Percentiles rank a stretch among this genome's conserved stretches.
Evolutionary conservation across 108 stramenopile genomes (phyloP).

Genomic region (Nitzschia inconspicua): DNA sequence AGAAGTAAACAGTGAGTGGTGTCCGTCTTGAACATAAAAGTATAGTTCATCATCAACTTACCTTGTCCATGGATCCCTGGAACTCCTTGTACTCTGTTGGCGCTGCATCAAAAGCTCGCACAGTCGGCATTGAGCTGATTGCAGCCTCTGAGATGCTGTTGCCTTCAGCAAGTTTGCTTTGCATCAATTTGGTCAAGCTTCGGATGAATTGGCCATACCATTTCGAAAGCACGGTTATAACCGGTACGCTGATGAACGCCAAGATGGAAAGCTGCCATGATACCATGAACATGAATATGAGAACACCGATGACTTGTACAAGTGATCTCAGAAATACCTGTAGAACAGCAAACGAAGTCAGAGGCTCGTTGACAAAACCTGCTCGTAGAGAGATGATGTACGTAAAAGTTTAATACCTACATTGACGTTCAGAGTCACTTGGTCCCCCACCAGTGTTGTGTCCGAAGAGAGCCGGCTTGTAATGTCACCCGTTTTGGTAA

Average conservation of each 20-base stretch:
- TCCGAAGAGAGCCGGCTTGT: constrained; percentile 76
- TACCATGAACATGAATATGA: constrained; percentile 78
- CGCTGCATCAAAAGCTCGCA: constrained; percentile 78
- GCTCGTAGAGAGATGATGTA: not conserved
- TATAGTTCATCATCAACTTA: not conserved
- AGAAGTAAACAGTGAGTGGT: no score
- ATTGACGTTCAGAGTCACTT: constrained; percentile 84
- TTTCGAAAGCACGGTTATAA: constrained; percentile 64
- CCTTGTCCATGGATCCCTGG: constrained; percentile 33
- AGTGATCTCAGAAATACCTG: constrained; percentile 57
- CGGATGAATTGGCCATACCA: constrained; percentile 76
- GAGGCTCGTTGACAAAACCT: not conserved
- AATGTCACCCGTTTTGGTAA: constrained; percentile 77
- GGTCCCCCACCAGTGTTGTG: constrained; percentile 79
- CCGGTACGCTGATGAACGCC: constrained; percentile 81
- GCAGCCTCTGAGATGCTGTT: constrained; percentile 74
- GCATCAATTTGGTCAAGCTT: constrained; percentile 69
- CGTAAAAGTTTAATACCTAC: constrained; percentile 14
- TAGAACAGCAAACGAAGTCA: not conserved
- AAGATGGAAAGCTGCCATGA: constrained; percentile 72
- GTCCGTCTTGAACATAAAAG: no score
- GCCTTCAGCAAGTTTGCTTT: constrained; percentile 80
- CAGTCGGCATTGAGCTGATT: constrained; percentile 72
- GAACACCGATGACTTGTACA: constrained; percentile 73
- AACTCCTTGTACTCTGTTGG: constrained; percentile 54